Base-by-base conservation (phyloP, 306 rosid species). In the Vigna angularis region DNA sequence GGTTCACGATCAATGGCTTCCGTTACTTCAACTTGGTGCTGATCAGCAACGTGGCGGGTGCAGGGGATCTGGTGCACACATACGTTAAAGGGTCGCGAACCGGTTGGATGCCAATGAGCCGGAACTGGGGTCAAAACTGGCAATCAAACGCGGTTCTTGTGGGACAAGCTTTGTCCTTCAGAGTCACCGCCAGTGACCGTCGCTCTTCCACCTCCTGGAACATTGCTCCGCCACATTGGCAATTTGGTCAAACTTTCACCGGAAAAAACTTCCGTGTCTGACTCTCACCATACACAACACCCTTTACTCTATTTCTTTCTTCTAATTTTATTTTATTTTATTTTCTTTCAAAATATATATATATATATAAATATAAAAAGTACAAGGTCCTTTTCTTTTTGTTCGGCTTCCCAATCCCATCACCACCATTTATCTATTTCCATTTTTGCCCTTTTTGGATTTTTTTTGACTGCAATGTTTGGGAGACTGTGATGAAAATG, bases 61-160 rank as follows among this genome's bases (percentile, higher is more conserved):
- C 98, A 57, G 98, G 98, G 79, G 98, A 95, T 69, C 64, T 95
- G 50, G 96, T 89, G 90, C 57, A 83, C 57, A 82, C 87, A 22
- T 91, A 91, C 62, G 96, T 95, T 26, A 95, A 95, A 30, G 98
- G 98, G 0, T 1, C 97, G 0, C 68, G 72, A 47, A 89, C 97
- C 0, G 92, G 86, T 9, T 95, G 98, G 98, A 89, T 95, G 93
- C 91, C 84, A n/a, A 32, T 92, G 93, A 95, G 93, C 72, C 75
- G 98, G 2, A 95, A 95, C 92, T 95, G 98, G 98, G 98, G 98
- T 26, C 98, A 95, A 57, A 95, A 95, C 59, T 95, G 98, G 98
- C 97, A 95, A 83, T 95, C 98, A 10, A 95, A 92, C 79, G 82
- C 97, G 0, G 97, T 88, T 9, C 76, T 95, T 77, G 96, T 85